phyloP scores from a whole-genome alignment of 805 yeast genomes.

The Saccharomycopsis oosterbeekiorum region DNA sequence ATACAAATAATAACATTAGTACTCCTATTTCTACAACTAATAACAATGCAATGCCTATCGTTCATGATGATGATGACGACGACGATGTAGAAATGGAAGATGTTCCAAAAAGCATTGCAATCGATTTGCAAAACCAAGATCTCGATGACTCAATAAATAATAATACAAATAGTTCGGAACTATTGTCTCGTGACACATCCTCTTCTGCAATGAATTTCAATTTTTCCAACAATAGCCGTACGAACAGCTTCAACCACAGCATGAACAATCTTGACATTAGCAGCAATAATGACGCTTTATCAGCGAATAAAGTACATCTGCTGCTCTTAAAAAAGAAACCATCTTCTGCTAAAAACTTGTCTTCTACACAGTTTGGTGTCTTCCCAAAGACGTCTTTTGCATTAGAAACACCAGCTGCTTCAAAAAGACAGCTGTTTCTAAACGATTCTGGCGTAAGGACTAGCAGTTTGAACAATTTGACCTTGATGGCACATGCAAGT shows the following conservation, averaged over 20 bases:
- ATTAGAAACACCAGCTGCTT: neutral
- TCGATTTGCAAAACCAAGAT: neutral
- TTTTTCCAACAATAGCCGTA: neutral
- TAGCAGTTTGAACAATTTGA: no score
- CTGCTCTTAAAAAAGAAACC: slow-evolving; percentile 5
- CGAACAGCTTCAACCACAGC: neutral
- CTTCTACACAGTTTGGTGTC: neutral
- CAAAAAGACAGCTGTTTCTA: neutral
- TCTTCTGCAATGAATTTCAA: neutral
- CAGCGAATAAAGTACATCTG: neutral
- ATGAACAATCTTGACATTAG: neutral
- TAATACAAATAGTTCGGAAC: neutral
- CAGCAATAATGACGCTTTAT: neutral
- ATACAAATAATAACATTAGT: neutral
- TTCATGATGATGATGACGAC: slow-evolving; percentile 1
- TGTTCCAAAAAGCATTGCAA: slow-evolving; percentile 16
- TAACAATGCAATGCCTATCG: neutral
- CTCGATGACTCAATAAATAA: neutral
- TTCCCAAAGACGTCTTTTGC: neutral
- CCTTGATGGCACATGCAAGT: neutral
- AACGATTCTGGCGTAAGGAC: neutral
- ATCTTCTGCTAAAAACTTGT: slow-evolving; percentile 10
- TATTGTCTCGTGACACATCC: neutral
- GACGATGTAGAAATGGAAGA: slow-evolving; percentile 12
- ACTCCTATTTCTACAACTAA: neutral